Evolutionary conservation across 2,329 filamentous ascomycete species (phyloP), one percentile per base, ranked within the genome.

Genomic region (Calonectria fujianensis): DNA sequence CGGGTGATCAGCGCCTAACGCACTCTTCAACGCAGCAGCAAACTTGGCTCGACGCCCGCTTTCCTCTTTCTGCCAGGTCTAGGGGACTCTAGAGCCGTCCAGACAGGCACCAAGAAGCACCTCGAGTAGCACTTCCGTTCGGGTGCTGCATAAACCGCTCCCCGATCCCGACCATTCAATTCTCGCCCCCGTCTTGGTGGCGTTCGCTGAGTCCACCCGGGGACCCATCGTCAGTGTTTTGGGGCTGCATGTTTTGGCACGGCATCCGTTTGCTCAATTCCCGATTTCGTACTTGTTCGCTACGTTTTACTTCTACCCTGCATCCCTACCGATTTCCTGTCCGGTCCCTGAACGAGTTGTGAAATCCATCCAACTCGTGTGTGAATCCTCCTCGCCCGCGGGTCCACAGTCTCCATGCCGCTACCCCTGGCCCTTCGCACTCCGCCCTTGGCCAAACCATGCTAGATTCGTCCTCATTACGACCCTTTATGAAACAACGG

Each of bases 401-500:
- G 54, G 45, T 70, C 67, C 72, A 73, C 72, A 59, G 52, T 66
- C 74, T 77, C 74, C 70, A 54, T 65, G 20, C 72, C 51, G 63
- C 65, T 75, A 69, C 72, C 52, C 70, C 54, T 74, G 32, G 20
- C 24, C 10, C 52, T 50, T 61, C 14, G 11, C 61, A 37, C 72
- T 72, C 69, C 72, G 52, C 72, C 63, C 35, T 74, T 18, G 57
- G 45, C 45, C 61, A 74, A 74, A 77, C 73, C 71, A 77, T 78
- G 73, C 59, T 75, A 66, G 57, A 63, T 70, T 74, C 64, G 63
- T 75, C 74, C 69, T 73, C 64, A 77, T 73, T 74, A 69, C 64
- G 71, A 68, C 52, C 69, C 63, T 72, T 74, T 73, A 65, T 79
- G 79, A 81, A 81, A 80, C 79, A 76, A 74, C 70, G 77, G 75